Percentiles rank a stretch among this genome's conserved stretches.
These are phyloP conservation scores for Mollisia scopiformis DNA, from an alignment of 2,329 filamentous ascomycete genomes.

Conservation along the genomic window DNA sequence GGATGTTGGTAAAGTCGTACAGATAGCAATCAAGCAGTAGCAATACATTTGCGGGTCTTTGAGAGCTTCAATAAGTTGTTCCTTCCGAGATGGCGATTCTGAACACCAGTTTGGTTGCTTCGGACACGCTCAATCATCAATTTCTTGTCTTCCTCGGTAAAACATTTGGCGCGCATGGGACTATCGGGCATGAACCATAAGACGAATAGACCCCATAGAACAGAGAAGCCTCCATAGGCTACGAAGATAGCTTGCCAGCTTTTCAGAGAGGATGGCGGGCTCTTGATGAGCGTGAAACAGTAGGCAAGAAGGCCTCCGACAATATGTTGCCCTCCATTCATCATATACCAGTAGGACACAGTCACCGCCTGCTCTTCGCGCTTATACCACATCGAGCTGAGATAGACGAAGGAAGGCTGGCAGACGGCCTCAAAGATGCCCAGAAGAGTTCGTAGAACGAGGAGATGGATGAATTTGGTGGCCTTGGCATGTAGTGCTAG, in stretches of 20 bases:
- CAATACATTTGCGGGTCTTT: conserved; percentile 69
- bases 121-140: conserved; percentile 55
- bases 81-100: conserved; percentile 52
- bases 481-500: conserved; percentile 65
- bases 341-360: conserved; percentile 68
- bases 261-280: conserved; percentile 52
- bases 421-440: conserved; percentile 70
- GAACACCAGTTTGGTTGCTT: conserved; percentile 60
- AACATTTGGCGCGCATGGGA: conserved; percentile 49
- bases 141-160: conserved; percentile 46
- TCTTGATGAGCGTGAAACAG: conserved; percentile 53
- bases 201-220: conserved; percentile 47
- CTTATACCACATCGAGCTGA: conserved; percentile 74
- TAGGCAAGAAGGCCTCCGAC: conserved; percentile 66
- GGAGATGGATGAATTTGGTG: conserved; percentile 60
- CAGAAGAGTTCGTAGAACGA: conserved; percentile 67
- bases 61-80: conserved; percentile 54
- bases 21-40: conserved; percentile 67
- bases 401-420: conserved; percentile 67
- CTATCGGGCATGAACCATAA: conserved; percentile 52
- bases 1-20: conserved; percentile 73
- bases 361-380: conserved; percentile 67
- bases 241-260: conserved; percentile 64
- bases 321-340: conserved; percentile 74
- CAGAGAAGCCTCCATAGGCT: conserved; percentile 47